Base-by-base conservation (phyloP, 495 filamentous ascomycete genomes). In the Hypoxylon intermedium region DNA sequence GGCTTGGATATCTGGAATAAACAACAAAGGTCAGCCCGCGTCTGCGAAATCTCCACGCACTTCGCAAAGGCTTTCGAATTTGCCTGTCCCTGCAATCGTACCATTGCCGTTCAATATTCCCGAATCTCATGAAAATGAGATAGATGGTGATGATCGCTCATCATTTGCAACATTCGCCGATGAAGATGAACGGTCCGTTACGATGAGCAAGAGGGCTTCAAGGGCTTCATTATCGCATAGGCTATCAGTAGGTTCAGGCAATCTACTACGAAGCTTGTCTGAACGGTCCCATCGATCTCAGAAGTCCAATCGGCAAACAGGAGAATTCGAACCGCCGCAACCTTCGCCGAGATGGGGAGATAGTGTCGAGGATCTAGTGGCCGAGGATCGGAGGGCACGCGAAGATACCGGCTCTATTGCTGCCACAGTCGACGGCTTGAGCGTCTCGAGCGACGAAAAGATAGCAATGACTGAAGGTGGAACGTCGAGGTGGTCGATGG, bases 131-230 rank as follows among this genome's bases (percentile, higher is more conserved):
- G 65, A 62, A 33, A 72, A 43, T 13, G 53, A 52, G 0, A 41
- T 70, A 13, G 68, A 77, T n/a, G 77, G 79, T 15, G 80, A 79
- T 9, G 82, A 83, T 36, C 66, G 74, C 15, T 85, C 84, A 16
- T 89, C 87, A 6, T 73, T 85, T 16, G 87, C 83, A 38, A 84
- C 86, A 5, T 81, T 84, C 71, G 84, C 82, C 9, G 87, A 86
- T 55, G 79, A 79, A 33, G 75, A 74, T 44, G 69, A 74, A n/a
- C 57, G 47, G 5, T 49, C 43, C 3, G 50, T 58, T 26, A 61
- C 70, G 1, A 24, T 66, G 28, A 60, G 40, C 45, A 67, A 60
- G 26, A 58, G 58, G 28, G 60, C 67, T 6, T 75, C 67, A 16
- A 62, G 60, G 31, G 47, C 67, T 3, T 74, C 67, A 1, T 21